Base-by-base conservation (phyloP, 495 filamentous ascomycete species). In the Hyaloscypha variabilis region DNA sequence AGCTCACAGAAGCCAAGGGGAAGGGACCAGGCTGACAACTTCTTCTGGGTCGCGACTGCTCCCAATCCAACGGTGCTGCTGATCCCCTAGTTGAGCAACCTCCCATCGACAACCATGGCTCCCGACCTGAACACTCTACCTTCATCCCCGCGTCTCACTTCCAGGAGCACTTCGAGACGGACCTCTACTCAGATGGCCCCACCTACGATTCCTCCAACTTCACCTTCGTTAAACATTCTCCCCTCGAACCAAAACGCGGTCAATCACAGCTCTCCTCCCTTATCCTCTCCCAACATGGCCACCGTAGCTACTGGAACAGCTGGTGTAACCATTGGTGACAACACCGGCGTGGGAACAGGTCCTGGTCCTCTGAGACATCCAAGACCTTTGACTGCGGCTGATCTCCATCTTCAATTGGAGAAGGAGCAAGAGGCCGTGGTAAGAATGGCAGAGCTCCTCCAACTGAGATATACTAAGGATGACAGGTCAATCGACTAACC, bases 351-450 rank as follows among this genome's bases (percentile, higher is more conserved):
- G 49, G 85, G 83, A 55, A 72, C 80, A 25, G 87, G 87, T 3
- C 88, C 89, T 76, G 92, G 83, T 23, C 92, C 85, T 65, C 63
- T 93, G 67, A 87, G 94, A 69, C 93, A 94, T 69, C 92, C 93
- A 0, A 84, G 91, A 55, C 94, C 93, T 0, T 75, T 96, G 66
- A 96, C 94, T 0, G 88, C 92, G 11, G 91, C 91, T 2, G 94
- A 97, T 72, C 79, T 97, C 46, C 92, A 97, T 77, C 77, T 89
- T 67, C 86, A 94, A 75, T 81, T 96, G 42, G 94, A 97, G 77
- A 92, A 94, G 72, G 94, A 97, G 71, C 94, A 97, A 72, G 94
- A 97, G 75, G 90, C 91, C n/a, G 88, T 97, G 71, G 94, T 94
- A 83, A 62, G 85, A 79, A 36, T 17, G 8, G 21, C 39, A 17